These are phyloP conservation scores for Filobasidium floriforme DNA, from an alignment of 768 basidiomycete species.

Conservation along the genomic window DNA sequence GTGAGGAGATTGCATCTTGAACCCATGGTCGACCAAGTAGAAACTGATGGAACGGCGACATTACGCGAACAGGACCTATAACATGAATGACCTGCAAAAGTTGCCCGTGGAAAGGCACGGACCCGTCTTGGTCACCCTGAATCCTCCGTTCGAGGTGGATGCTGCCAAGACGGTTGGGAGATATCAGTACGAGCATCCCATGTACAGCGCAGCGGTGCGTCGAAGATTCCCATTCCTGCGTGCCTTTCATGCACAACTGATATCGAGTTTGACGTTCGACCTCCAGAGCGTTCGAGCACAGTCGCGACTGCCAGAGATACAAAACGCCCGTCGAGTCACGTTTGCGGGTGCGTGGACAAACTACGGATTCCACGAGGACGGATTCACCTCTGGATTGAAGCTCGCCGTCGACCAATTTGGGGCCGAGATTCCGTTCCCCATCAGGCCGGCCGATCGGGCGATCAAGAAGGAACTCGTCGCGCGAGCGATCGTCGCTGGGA, in stretches of 20 bases:
- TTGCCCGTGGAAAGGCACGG: slow-evolving; percentile 55
- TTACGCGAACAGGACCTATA: slow-evolving; percentile 48
- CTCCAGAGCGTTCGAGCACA: slow-evolving; percentile 55
- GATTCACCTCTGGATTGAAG: slow-evolving; percentile 52
- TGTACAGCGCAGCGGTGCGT: slow-evolving; percentile 54
- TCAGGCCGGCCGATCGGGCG: slow-evolving; percentile 29
- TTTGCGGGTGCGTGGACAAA: slow-evolving; percentile 66
- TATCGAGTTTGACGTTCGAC: background rate
- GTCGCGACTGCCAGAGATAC: slow-evolving; percentile 53
- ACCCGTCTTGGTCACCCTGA: slow-evolving; percentile 63
- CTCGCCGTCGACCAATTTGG: slow-evolving; percentile 28
- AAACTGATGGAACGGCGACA: background rate
- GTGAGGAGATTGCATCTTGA: slow-evolving; percentile 46
- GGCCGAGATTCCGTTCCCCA: slow-evolving; percentile 33
- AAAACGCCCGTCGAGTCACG: slow-evolving; percentile 57
- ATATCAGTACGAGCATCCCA: slow-evolving; percentile 63
- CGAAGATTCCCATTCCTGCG: background rate
- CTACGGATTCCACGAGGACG: slow-evolving; percentile 78
- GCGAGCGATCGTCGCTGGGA: background rate
- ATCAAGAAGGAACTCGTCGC: slow-evolving; percentile 18
- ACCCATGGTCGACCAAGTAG: background rate
- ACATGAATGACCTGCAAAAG: slow-evolving; percentile 70
- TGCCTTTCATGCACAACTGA: background rate
- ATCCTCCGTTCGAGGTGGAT: slow-evolving; percentile 60
- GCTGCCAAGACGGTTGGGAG: slow-evolving; percentile 50